Percentiles rank a stretch among this genome's conserved stretches.
Evolutionary conservation across 129 eudicot species (phyloP).

Genomic region (Lactuca saligna): DNA sequence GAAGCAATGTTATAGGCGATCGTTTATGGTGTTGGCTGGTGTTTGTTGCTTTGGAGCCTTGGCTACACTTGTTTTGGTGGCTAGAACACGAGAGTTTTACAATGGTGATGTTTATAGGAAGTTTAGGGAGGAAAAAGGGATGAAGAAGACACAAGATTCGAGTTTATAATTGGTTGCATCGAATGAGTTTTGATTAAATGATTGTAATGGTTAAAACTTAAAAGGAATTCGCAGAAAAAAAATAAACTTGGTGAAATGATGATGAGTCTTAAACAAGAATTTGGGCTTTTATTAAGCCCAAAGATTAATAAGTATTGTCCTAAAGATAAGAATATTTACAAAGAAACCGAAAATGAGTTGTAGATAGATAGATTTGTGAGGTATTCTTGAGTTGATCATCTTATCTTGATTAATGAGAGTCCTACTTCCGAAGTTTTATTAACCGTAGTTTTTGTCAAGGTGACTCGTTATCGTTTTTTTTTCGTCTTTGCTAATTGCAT

Average conservation of each 20-base stretch:
- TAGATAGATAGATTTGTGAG: too few relatives aligned
- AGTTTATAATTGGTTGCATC: not conserved
- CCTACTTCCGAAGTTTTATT: too few relatives aligned
- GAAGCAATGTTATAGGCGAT: conserved; percentile 46
- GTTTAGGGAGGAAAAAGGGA: conserved; percentile 48
- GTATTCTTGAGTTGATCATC: too few relatives aligned
- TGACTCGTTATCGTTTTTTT: too few relatives aligned
- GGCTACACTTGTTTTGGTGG: conserved; percentile 61
- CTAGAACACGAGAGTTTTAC: conserved; percentile 66
- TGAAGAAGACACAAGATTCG: conserved; percentile 8
- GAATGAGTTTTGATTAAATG: too few relatives aligned
- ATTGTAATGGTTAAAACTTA: not conserved
- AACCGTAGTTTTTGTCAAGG: too few relatives aligned
- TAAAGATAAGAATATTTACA: too few relatives aligned
- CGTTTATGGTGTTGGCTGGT: conserved; percentile 57
- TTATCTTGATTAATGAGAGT: too few relatives aligned
- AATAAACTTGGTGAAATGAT: too few relatives aligned
- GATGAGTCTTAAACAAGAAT: not conserved
- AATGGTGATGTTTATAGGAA: conserved; percentile 69
- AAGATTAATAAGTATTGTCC: too few relatives aligned
- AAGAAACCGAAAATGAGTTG: too few relatives aligned
- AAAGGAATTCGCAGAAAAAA: not conserved
- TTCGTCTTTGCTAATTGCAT: too few relatives aligned
- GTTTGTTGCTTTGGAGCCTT: conserved; percentile 64
- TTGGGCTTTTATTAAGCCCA: not conserved